Percentiles rank a stretch among this genome's conserved stretches.
Evolutionary conservation across 345 rosid species (phyloP).

Genomic region (Brassica incana): DNA sequence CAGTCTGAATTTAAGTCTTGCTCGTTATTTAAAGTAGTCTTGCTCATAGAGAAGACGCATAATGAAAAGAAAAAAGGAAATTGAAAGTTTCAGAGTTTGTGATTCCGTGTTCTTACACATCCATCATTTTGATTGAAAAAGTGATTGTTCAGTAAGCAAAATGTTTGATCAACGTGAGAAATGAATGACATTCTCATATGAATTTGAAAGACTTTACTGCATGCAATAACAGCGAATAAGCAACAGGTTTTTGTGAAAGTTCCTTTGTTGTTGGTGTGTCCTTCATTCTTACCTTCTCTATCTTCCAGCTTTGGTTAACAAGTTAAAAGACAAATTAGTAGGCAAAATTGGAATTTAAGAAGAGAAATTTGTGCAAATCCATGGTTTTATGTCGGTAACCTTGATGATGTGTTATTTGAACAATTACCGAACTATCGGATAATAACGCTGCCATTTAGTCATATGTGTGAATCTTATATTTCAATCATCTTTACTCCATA

Average conservation of each 20-base stretch:
- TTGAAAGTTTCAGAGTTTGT: constrained; percentile 34
- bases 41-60: constrained; percentile 25
- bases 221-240: constrained; percentile 43
- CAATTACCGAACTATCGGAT: neutral
- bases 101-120: constrained; percentile 23
- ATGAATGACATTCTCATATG: constrained; percentile 43
- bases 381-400: neutral
- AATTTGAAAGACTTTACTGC: constrained; percentile 73
- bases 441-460: too few relatives aligned
- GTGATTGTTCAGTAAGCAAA: constrained; percentile 25
- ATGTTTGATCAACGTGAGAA: constrained; percentile 21
- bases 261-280: neutral
- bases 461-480: too few relatives aligned
- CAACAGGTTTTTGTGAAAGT: neutral
- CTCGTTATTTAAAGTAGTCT: constrained; percentile 35
- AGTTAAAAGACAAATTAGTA: neutral
- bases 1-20: constrained; percentile 34
- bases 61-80: constrained; percentile 24
- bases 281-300: too few relatives aligned
- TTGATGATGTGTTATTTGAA: neutral
- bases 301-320: too few relatives aligned
- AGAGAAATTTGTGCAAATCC: neutral
- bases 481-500: too few relatives aligned
- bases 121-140: constrained; percentile 29
- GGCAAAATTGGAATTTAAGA: neutral